Conservation (phyloP, 2,329 filamentous ascomycete genomes). For the Arthroderma sp. region DNA sequence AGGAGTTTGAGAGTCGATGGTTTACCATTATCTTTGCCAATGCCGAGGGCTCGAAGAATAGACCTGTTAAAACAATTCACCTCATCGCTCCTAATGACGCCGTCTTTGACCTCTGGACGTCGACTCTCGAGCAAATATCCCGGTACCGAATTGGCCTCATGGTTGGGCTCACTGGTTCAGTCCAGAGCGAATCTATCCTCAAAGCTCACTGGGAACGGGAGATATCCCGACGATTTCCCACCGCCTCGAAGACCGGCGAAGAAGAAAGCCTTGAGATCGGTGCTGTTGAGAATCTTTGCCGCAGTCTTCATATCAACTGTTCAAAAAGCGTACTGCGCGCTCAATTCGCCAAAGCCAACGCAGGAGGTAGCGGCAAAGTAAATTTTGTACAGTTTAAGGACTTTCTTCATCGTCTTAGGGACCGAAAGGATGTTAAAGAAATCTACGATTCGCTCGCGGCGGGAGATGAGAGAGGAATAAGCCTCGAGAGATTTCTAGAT, state of each 20-base stretch:
- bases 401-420: slow-evolving; percentile 72
- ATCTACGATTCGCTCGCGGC: slow-evolving; percentile 54
- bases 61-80: slow-evolving; percentile 64
- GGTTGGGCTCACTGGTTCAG: slow-evolving; percentile 65
- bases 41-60: slow-evolving; percentile 61
- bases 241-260: slow-evolving; percentile 32
- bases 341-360: slow-evolving; percentile 63
- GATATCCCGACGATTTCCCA: slow-evolving; percentile 55
- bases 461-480: slow-evolving; percentile 52
- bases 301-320: slow-evolving; percentile 83
- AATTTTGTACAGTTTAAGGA: slow-evolving; percentile 70
- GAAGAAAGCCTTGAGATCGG: slow-evolving; percentile 63
- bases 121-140: slow-evolving; percentile 69
- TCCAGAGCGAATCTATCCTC: slow-evolving; percentile 68
- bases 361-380: slow-evolving; percentile 50
- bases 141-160: slow-evolving; percentile 81
- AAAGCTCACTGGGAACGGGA: slow-evolving; percentile 75
- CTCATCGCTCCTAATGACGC: slow-evolving; percentile 64
- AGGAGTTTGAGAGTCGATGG: slow-evolving; percentile 57
- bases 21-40: slow-evolving; percentile 83
- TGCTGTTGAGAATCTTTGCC: slow-evolving; percentile 72
- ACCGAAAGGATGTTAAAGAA: slow-evolving; percentile 63
- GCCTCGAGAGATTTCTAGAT: slow-evolving; percentile 55
- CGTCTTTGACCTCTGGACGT: slow-evolving; percentile 66
- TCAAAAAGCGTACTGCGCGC: slow-evolving; percentile 58